Evolutionary conservation across 139 green algal genomes (phyloP).

Genomic region (Chlamydomonas asymmetrica): DNA sequence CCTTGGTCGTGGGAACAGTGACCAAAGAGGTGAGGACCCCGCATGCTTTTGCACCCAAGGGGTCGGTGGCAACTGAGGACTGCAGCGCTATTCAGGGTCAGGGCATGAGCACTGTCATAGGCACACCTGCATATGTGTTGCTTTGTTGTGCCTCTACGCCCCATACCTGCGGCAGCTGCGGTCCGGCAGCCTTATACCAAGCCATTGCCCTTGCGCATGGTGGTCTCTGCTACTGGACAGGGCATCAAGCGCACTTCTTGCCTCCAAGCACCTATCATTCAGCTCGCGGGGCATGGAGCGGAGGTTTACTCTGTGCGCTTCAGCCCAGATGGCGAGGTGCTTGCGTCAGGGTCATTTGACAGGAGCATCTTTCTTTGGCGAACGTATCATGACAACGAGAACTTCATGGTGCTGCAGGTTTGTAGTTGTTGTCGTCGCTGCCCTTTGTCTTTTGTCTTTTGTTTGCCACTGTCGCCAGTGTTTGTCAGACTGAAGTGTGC

Average conservation of each 20-base stretch:
- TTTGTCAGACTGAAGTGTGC: not conserved
- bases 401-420: slow-evolving; percentile 86
- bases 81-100: not conserved
- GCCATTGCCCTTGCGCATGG: not conserved
- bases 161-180: not conserved
- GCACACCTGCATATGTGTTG: not conserved
- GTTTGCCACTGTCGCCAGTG: not conserved
- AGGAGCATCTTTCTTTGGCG: slow-evolving; percentile 88
- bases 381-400: slow-evolving; percentile 86
- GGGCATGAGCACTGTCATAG: not conserved
- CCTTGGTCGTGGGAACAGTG: slow-evolving; percentile 39
- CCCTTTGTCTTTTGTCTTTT: not conserved
- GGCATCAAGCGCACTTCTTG: slow-evolving; percentile 42
- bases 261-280: slow-evolving; percentile 84
- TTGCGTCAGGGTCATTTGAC: slow-evolving; percentile 86
- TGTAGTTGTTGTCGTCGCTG: not conserved
- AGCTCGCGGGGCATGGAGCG: slow-evolving; percentile 79
- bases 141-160: not conserved
- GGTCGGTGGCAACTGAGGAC: not conserved
- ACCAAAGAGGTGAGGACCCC: slow-evolving; percentile 41
- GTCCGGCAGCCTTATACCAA: not conserved
- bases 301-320: slow-evolving; percentile 86
- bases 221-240: slow-evolving; percentile 17
- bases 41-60: not conserved
- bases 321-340: slow-evolving; percentile 71